Evolutionary conservation across 257 asterid species (phyloP), one percentile per base, ranked within the genome.

Genomic region (Gardenia jasminoides): DNA sequence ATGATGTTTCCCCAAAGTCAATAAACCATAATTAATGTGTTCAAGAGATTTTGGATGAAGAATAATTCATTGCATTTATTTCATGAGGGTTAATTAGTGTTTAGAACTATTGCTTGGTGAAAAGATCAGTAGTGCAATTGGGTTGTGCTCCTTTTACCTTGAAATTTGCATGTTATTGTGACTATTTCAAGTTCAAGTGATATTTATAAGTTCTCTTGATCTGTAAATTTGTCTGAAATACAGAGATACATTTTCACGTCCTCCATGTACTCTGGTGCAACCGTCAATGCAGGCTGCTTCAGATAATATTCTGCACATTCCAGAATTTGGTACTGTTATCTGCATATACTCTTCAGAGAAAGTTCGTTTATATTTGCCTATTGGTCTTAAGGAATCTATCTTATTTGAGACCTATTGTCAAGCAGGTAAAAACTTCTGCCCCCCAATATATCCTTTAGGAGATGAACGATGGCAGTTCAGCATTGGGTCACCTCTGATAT

Each of bases 191-290:
- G 58, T 56, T 41, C 41, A 77, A 22, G 68, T 47, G 17, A 48
- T 68, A 74, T 39, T 33, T 54, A 30, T 48, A 56, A 65, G 70
- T 74, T 68, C 58, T 76, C 50, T 54, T 33, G 19, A 79, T 17
- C 59, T 67, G 36, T 33, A 31, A 66, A 52, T 43, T n/a, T 79
- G 79, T 61, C 52, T 82, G 33, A 82, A 82, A 84, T 87, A 83
- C 96, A 96, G 99, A 88, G 99, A 96, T 86, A 93, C 97, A 30
- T 96, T 91, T 90, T 88, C 97, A 67, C 95, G 86, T 71, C 97
- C 97, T 79, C 94, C 97, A n/a, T 92, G 98, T 89, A 87, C 99
- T 84, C 86, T 96, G 84, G 85, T 92, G 78, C 99, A 93, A 76
- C 99, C 99, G 36, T 85, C 94, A 52, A 89, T 92, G 96, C 88